phyloP scores from a whole-genome alignment of 768 basidiomycete genomes.

The Leccinum longicurvipes region DNA sequence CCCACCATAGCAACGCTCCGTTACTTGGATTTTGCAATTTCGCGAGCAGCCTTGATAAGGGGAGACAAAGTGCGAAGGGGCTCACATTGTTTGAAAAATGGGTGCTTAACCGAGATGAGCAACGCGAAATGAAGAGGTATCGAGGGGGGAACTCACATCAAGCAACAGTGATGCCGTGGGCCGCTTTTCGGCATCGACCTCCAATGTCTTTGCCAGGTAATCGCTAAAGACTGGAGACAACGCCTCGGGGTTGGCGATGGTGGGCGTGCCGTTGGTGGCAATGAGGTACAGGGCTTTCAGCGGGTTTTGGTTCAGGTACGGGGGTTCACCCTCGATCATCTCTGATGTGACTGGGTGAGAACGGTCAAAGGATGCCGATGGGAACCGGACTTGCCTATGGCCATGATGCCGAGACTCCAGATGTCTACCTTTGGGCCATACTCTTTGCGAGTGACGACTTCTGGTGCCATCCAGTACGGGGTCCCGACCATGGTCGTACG shows the following conservation, averaged over 20 bases:
- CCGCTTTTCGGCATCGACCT: conserved; percentile 93
- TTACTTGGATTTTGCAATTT: conserved; percentile 66
- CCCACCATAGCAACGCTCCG: background rate
- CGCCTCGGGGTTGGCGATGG: conserved; percentile 86
- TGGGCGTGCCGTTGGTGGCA: conserved; percentile 96
- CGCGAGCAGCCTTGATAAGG: conserved; percentile 88
- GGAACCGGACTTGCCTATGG: conserved; percentile 62
- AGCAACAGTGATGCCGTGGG: conserved; percentile 82
- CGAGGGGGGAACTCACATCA: conserved; percentile 45
- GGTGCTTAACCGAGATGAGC: conserved; percentile 49
- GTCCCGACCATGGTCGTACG: conserved; percentile 98
- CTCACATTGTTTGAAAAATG: conserved; percentile 86
- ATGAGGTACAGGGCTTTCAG: conserved; percentile 96
- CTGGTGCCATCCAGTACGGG: conserved; percentile 99
- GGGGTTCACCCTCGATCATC: conserved; percentile 98
- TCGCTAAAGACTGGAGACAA: conserved; percentile 79
- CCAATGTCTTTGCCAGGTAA: conserved; percentile 83
- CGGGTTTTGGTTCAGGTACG: conserved; percentile 95
- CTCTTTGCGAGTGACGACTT: conserved; percentile 96
- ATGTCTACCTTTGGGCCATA: conserved; percentile 99
- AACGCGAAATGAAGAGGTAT: background rate
- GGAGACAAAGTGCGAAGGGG: conserved; percentile 83
- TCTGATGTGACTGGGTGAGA: conserved; percentile 43
- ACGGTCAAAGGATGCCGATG: background rate
- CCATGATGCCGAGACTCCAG: conserved; percentile 96